Evolutionary conservation across 179 eudicot species (phyloP), one percentile per base, ranked within the genome.

Genomic region (Dionaea muscipula): DNA sequence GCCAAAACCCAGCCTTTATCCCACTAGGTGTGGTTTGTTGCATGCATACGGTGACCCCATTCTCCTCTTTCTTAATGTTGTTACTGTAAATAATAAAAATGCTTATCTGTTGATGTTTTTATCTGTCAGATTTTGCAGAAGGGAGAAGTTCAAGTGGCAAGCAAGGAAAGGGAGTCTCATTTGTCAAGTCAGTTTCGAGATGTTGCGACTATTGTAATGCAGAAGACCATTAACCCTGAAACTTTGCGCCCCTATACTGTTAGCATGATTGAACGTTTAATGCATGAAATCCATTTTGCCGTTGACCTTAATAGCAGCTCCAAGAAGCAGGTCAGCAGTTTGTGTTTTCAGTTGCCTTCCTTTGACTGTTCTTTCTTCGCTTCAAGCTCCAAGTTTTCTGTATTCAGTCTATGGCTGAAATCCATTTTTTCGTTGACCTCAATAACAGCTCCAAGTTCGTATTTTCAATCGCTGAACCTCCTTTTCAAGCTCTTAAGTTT

Each of bases 121-220:
- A 48, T 47, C 68, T 43, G 53, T 53, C 71, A 90, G 97, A 90
- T 90, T 73, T 70, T 90, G 80, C 95, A 90, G 35, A 90, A 90
- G 76, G 97, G 97, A 59, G 97, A 90, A 73, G 85, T 90, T 56
- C 97, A 90, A 65, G 91, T 90, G 70, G 97, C 97, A 39, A 95
- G 95, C 17, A 90, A 90, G 77, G 97, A 90, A 67, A 86, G 97
- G 78, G 97, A 90, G 63, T 89, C 97, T 17, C 90, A 80, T 68
- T 66, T 90, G n/a, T 78, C 87, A 15, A 86, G 83, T 75, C 97
- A 86, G 57, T 90, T 86, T 72, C 78, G 87, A 33, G 97, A 90
- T 71, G 80, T 90, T 75, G 97, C 95, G 16, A 90, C 95, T 23
- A 86, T 90, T 52, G 87, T 90, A 64, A 90, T 90, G 97, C 85